Percentiles rank a stretch among this genome's conserved stretches.
Evolutionary conservation across 257 asterid genomes (phyloP).

Genomic region (Datura wrightii): DNA sequence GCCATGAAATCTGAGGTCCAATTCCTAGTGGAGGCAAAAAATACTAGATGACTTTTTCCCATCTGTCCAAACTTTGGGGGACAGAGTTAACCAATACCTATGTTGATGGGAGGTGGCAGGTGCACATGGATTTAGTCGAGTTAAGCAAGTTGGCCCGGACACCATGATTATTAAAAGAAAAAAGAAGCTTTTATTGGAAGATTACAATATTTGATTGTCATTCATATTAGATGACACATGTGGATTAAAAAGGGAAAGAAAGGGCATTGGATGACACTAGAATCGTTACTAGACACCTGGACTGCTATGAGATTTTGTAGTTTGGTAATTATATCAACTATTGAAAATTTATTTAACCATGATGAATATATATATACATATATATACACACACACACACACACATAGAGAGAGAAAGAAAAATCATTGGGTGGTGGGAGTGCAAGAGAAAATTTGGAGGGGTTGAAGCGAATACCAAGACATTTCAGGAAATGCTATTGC

Average conservation of each 20-base stretch:
- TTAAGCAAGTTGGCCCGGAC: neutral
- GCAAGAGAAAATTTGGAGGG: constrained; percentile 10
- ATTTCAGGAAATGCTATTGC: neutral
- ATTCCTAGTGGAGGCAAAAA: neutral
- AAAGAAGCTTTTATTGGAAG: neutral
- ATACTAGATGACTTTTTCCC: neutral
- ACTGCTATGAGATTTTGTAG: constrained; percentile 20
- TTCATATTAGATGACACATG: neutral
- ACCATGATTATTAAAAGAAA: neutral
- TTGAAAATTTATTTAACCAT: neutral
- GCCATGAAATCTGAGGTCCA: neutral
- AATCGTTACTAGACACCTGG: neutral
- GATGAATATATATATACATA: neutral
- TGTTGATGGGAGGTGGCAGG: neutral
- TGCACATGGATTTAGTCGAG: neutral
- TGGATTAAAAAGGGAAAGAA: neutral
- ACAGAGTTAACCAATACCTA: neutral
- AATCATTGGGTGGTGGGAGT: neutral
- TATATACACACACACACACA: too few relatives aligned
- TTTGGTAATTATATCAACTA: neutral
- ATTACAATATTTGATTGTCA: constrained; percentile 15
- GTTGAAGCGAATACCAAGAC: neutral
- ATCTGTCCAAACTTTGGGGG: neutral
- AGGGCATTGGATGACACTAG: neutral
- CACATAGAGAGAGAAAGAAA: neutral